Evolutionary conservation across 106 monocot genomes (phyloP), one percentile per base, ranked within the genome.

Genomic region (Cymbidium sinense): DNA sequence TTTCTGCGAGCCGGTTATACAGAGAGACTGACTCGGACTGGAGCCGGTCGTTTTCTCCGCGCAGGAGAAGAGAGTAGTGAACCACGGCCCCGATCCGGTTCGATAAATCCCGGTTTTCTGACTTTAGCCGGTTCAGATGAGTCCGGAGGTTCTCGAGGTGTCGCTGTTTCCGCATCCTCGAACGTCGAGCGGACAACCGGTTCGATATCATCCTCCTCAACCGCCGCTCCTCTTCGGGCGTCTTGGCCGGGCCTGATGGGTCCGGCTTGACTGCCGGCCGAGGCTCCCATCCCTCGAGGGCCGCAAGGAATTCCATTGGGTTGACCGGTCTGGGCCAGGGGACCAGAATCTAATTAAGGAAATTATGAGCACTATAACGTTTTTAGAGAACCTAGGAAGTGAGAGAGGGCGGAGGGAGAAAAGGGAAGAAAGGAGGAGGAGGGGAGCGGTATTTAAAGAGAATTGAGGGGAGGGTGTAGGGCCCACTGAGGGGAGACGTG

Each of bases 121-220:
- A 65, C 65, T 81, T 80, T 36, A 86, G 76, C 73, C 51, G 75
- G 5, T 67, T 79, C 58, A 65, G 47, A 35, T 84, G 73, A 64
- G 25, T 77, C 20, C 52, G 62, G 35, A 89, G 81, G 11, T 84
- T 76, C 20, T 81, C 83, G 31, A 89, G 50, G 44, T 79, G 89
- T 72, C 83, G 83, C 77, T 89, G 89, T 83, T 89, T 89, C 73
- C 86, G 69, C 83, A 79, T 76, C 62, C 86, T 80, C 12, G 86
- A 89, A 54, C 89, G 76, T 71, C 86, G 77, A 12, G 89, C 89
- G 43, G 89, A 89, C 81, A 86, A 83, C 54, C 89, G 69, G 79
- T 89, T 89, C 33, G 89, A 89, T 15, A 81, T 52, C 86, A 86
- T 89, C 76, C 88, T 23, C 85, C 81, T 89, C 5, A 82, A 34